Evolutionary conservation across 2,329 filamentous ascomycete species (phyloP), one percentile per base, ranked within the genome.

Genomic region (Aspergillus melleus): DNA sequence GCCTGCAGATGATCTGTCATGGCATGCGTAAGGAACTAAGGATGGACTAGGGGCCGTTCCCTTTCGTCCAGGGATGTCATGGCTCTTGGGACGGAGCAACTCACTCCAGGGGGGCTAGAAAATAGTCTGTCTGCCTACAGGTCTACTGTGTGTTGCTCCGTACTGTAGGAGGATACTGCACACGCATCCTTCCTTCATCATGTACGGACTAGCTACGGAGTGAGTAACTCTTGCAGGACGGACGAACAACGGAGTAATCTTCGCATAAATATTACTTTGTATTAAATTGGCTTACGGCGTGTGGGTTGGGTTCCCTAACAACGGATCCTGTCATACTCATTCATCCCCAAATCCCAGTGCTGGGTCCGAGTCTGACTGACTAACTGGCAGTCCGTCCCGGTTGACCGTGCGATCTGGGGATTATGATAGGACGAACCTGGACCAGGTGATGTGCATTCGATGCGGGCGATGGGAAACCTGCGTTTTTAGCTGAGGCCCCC

Each of bases 361-460:
- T 14, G 32, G 10, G 32, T 14, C 12, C 20, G 16, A 44, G 29
- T 49, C 26, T 29, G 26, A 29, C 26, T 29, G 26, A 29, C 26
- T 29, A 8, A 29, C 26, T 29, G 26, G 26, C 8, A 24, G 24
- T 12, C 36, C 20, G 16, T 32, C 42, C 29, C 39, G 52, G 26
- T 50, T 42, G 36, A 44, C 9, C 51, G 49, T 36, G 24, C 30
- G 49, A 20, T 30, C 30, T 32, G 26, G 32, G 30, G n/a, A 20
- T 24, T 19, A 36, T 44, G 59, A 30, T 49, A 59, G 51, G 59
- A 36, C 30, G 53, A 22, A 32, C 52, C 5, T 29, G 57, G 57
- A 56, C 62, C 66, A 64, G 63, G 63, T 68, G 64, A 66, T 66
- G 46, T 46, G 36, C 54, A 58, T 47, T 44, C 26, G 53, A 64